Evolutionary conservation across 2,329 filamentous ascomycete genomes (phyloP).

Genomic region (Exophiala calicioides): DNA sequence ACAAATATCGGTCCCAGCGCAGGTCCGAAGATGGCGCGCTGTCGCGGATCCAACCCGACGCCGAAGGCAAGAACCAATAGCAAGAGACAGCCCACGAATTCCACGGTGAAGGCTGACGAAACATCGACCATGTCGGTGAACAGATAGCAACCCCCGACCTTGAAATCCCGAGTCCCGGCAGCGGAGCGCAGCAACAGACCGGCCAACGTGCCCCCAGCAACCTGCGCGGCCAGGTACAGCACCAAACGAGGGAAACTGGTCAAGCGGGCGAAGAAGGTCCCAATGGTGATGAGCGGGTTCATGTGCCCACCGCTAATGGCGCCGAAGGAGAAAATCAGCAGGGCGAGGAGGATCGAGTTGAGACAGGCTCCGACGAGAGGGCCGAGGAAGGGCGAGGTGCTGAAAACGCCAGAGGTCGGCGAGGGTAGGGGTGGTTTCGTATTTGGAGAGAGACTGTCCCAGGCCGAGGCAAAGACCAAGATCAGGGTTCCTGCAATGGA

Average conservation of each 20-base stretch:
- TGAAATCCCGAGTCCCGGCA: constrained; percentile 37
- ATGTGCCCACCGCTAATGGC: constrained; percentile 55
- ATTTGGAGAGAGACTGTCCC: constrained; percentile 22
- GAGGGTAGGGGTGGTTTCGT: constrained; percentile 17
- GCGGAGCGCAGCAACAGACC: constrained; percentile 46
- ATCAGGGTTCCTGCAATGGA: constrained; percentile 26
- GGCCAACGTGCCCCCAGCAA: constrained; percentile 47
- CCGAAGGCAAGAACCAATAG: constrained; percentile 55
- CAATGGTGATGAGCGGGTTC: constrained; percentile 56
- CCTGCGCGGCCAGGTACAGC: constrained; percentile 51
- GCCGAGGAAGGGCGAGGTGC: constrained; percentile 34
- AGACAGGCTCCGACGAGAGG: constrained; percentile 41
- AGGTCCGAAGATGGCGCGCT: constrained; percentile 52
- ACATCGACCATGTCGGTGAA: constrained; percentile 39
- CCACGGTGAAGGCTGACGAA: constrained; percentile 49
- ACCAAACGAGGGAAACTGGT: constrained; percentile 52
- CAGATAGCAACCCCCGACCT: constrained; percentile 43
- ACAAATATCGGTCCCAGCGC: constrained; percentile 53
- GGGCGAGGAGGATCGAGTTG: constrained; percentile 45
- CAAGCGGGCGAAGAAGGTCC: constrained; percentile 54
- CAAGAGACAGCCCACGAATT: constrained; percentile 50
- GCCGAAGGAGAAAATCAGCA: constrained; percentile 54
- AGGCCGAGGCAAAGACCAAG: constrained; percentile 33
- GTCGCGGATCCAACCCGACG: constrained; percentile 56
- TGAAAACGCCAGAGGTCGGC: constrained; percentile 33